Base-by-base conservation (phyloP, 148 eudicot species). In the Camellia japonica region DNA sequence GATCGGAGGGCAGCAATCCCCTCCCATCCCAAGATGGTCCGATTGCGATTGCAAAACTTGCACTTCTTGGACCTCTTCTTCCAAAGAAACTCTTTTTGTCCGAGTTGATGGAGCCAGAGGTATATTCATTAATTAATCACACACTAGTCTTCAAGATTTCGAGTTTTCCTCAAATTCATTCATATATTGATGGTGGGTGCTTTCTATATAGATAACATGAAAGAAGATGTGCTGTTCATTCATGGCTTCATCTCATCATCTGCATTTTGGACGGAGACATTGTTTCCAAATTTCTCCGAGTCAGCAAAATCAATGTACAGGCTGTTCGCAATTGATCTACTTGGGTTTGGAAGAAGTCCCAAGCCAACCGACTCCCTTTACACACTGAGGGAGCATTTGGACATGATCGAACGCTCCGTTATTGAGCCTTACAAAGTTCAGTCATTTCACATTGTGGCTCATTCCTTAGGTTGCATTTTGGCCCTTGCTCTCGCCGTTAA, bases 161-260 rank as follows among this genome's bases (percentile, higher is more conserved):
- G 1, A 30, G 38, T 30, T 30, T 30, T 30, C 38, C 38, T 30
- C 38, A 30, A 30, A 30, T 30, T 30, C 38, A 30, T 30, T 30
- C 38, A 30, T 30, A 30, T 30, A 30, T 30, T 30, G 38, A 30
- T 30, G 38, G 38, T 49, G 15, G 58, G 18, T 76, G 19, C n/a
- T 43, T 74, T 19, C 5, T 64, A 43, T 46, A 66, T 2, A 91
- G 92, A 85, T n/a, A 85, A 86, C 78, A 88, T 78, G 20, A 75
- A 80, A 43, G 98, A 95, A 71, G 90, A 93, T 70, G 97, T 95
- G 81, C n/a, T 95, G 47, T 95, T 95, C 72, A 91, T 95, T 56
- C 97, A 95, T 58, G 98, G 98, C 1, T 95, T 95, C 76, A 95
- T 95, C 52, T 95, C 98, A 18, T 93, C 97, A 1, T 92, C 98